Base-by-base conservation (phyloP, 2,329 filamentous ascomycete genomes). In the Colletotrichum siamense region DNA sequence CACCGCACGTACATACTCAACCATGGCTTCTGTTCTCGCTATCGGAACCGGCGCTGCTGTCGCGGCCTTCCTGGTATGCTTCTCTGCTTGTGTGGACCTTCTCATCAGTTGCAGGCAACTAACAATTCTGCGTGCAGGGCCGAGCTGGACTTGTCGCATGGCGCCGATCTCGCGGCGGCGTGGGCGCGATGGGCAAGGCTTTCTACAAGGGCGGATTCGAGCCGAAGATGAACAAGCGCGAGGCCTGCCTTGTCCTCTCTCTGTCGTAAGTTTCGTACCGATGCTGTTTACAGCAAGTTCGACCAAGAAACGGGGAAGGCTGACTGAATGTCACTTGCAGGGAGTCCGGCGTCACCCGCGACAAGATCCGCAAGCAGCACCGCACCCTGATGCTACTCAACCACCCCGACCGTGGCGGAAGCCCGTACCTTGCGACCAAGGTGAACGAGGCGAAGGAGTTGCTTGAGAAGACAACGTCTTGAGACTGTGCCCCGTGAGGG, bases 121-220 rank as follows among this genome's bases (percentile, higher is more conserved):
- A 16, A 69, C 69, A 36, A 79, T 64, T 10, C 44, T 9, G 39
- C 44, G 24, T 74, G 55, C 82, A 98, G 96, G 96, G 97, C 79
- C 95, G 97, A 83, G 96, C 97, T 77, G 96, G 96, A 81, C 91
- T 98, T 52, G 94, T 99, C 82, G 97, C 97, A 80, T 92, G 96
- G 85, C 93, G 96, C 78, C 92, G 95, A 82, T 98, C 94, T 76
- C 91, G 94, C 78, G 94, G 95, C 78, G 94, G 94, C 78, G 89
- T 95, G 64, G 94, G 94, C 79, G 93, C 94, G 44, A 88, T 98
- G 80, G 97, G 97, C 81, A 96, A 96, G 85, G 93, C 96, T 57
- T 99, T 96, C 84, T 99, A 98, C 91, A 99, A 99, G 87, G 97
- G 97, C 80, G 97, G 97, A n/a, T 99, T 99, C 84, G 97, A 99